Percentiles rank a stretch among this genome's conserved stretches.
phyloP scores from a whole-genome alignment of 2,329 filamentous ascomycete species.

The Trichophyton simii region DNA sequence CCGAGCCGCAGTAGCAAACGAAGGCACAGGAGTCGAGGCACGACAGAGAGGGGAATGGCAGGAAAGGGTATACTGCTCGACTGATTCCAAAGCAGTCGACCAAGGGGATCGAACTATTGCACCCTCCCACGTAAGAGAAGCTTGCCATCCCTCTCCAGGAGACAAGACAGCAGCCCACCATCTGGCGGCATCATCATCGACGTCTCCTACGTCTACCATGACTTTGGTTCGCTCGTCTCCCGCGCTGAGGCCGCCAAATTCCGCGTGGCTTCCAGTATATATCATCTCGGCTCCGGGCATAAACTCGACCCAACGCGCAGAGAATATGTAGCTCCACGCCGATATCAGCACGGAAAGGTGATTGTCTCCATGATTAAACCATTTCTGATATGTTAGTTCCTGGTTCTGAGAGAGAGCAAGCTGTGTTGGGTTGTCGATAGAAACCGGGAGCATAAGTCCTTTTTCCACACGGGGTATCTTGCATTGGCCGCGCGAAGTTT shows the following conservation, averaged over 20 bases:
- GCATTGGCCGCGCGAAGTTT: slow-evolving; percentile 5
- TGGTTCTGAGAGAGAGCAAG: neutral
- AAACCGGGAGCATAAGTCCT: slow-evolving; percentile 6
- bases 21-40: neutral
- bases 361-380: slow-evolving; percentile 9
- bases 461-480: slow-evolving; percentile 1
- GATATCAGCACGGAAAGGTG: slow-evolving; percentile 11
- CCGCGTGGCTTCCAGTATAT: slow-evolving; percentile 7
- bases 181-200: slow-evolving; percentile 8
- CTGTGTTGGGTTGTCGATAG: neutral
- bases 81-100: slow-evolving; percentile 4
- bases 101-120: slow-evolving; percentile 6
- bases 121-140: slow-evolving; percentile 3
- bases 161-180: slow-evolving; percentile 15
- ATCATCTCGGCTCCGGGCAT: slow-evolving; percentile 6
- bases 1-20: slow-evolving; percentile 12
- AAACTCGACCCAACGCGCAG: slow-evolving; percentile 9
- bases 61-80: slow-evolving; percentile 3
- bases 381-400: slow-evolving; percentile 6
- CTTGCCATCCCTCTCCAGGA: slow-evolving; percentile 11
- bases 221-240: neutral
- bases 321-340: slow-evolving; percentile 12
- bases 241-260: neutral
- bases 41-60: neutral
- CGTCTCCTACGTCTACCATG: slow-evolving; percentile 9